Conservation (phyloP, 1,284 basidiomycete species). For the Cutaneotrichosporon arboriforme region DNA sequence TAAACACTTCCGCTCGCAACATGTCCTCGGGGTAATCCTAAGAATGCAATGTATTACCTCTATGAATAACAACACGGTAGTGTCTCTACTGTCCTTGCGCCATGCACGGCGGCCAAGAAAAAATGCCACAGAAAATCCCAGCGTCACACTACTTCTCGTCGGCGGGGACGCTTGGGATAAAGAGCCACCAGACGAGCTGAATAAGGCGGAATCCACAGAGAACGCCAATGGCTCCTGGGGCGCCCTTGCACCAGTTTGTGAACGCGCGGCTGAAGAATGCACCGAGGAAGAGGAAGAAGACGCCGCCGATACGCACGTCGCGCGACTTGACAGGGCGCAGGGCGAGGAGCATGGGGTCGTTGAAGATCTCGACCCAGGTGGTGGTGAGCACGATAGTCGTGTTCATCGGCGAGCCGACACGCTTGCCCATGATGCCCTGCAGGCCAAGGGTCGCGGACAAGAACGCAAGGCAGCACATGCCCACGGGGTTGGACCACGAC, state of each 20-base stretch:
- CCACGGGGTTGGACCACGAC: conserved; percentile 61
- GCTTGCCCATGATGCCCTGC: conserved; percentile 69
- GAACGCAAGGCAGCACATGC: conserved; percentile 70
- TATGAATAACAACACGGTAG: neutral
- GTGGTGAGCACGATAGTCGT: conserved; percentile 56
- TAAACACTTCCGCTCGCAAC: no score
- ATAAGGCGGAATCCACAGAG: conserved; percentile 61
- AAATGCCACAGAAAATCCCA: no score
- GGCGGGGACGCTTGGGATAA: conserved; percentile 50
- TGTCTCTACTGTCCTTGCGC: no score
- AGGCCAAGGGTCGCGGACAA: conserved; percentile 71
- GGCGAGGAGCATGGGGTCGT: conserved; percentile 66
- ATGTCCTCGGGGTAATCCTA: no score
- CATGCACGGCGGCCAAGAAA: no score
- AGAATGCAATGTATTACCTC: neutral
- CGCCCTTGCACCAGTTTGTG: conserved; percentile 8
- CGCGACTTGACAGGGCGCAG: conserved; percentile 54
- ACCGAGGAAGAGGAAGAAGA: conserved; percentile 63
- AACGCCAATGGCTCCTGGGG: conserved; percentile 53
- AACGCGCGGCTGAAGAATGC: conserved; percentile 66
- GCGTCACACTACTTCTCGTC: no score
- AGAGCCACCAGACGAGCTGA: conserved; percentile 63
- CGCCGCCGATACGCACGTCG: conserved; percentile 68
- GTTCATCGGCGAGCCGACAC: conserved; percentile 70
- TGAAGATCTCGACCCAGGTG: conserved; percentile 78